Percentiles rank a stretch among this genome's conserved stretches.
phyloP scores from a whole-genome alignment of 1,284 basidiomycete genomes.

The Trametes pubescens region DNA sequence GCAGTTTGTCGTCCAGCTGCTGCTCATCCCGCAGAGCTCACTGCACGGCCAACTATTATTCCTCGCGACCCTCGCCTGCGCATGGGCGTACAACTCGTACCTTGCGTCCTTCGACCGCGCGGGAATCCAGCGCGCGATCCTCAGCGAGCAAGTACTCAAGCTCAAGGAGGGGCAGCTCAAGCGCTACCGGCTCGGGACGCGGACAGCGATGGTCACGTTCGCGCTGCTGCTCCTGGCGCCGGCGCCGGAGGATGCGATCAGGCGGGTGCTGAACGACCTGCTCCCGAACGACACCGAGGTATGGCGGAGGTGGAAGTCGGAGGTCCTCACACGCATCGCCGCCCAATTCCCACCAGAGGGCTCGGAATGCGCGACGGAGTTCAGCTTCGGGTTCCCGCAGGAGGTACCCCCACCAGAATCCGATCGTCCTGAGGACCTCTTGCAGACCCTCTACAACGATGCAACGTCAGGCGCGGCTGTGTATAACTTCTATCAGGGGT shows the following conservation, averaged over 20 bases:
- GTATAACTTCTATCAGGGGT: neutral
- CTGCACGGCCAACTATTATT: constrained; percentile 30
- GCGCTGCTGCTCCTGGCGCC: constrained; percentile 21
- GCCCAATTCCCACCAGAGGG: neutral
- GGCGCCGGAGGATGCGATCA: neutral
- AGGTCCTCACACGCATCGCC: neutral
- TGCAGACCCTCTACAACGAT: neutral
- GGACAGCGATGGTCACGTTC: constrained; percentile 24
- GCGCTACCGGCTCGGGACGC: constrained; percentile 22
- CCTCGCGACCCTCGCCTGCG: constrained; percentile 24
- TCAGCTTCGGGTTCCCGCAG: no score
- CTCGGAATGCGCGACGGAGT: no score
- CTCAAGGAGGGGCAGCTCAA: neutral
- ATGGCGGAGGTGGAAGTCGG: neutral
- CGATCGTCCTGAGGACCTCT: neutral
- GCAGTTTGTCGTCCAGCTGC: constrained; percentile 29
- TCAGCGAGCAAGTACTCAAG: constrained; percentile 16
- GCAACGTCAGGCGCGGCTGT: neutral
- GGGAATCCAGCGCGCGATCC: constrained; percentile 23
- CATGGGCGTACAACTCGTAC: constrained; percentile 32
- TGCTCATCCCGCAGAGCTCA: constrained; percentile 27
- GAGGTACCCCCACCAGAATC: neutral
- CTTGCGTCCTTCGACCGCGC: constrained; percentile 27
- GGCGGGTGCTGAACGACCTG: neutral
- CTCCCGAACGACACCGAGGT: constrained; percentile 9